These are phyloP conservation scores for Leccinum subrobustum DNA, from an alignment of 1,284 basidiomycete genomes.

Conservation along the genomic window DNA sequence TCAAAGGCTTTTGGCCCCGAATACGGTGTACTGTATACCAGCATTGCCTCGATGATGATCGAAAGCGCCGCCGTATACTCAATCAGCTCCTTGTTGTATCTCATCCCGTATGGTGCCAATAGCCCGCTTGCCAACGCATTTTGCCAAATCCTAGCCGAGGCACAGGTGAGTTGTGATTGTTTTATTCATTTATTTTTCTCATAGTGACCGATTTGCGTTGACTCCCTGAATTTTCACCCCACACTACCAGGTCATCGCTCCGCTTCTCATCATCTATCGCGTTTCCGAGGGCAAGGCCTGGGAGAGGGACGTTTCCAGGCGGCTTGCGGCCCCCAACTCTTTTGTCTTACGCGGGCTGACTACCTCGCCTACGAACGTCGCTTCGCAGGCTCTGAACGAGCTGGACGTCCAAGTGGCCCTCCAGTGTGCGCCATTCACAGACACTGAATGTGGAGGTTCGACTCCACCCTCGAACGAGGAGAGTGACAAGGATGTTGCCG, in stretches of 20 bases:
- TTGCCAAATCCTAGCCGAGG: constrained; percentile 33
- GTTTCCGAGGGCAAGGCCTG: constrained; percentile 31
- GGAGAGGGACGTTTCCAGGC: no score
- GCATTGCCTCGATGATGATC: constrained; percentile 31
- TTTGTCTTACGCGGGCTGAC: no score
- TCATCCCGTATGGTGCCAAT: constrained; percentile 22
- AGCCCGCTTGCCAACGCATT: constrained; percentile 31
- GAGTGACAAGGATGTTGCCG: no score
- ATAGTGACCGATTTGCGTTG: neutral
- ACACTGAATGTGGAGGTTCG: no score
- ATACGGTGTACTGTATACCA: constrained; percentile 31
- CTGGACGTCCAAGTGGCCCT: no score
- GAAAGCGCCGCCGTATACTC: constrained; percentile 33
- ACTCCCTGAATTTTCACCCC: no score
- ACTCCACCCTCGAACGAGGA: no score
- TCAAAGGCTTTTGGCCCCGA: constrained; percentile 26
- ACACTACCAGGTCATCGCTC: constrained; percentile 27
- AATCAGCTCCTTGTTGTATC: constrained; percentile 30
- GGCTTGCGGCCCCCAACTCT: no score
- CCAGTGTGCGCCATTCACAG: no score
- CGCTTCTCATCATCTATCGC: constrained; percentile 35
- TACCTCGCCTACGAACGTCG: no score
- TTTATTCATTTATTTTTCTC: neutral
- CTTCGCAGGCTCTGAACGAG: no score
- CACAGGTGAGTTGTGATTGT: constrained; percentile 22